A percentile compares a stretch with the other conserved stretches of the same genome.
phyloP scores from a whole-genome alignment of 306 rosid genomes.

The Citrullus amarus region DNA sequence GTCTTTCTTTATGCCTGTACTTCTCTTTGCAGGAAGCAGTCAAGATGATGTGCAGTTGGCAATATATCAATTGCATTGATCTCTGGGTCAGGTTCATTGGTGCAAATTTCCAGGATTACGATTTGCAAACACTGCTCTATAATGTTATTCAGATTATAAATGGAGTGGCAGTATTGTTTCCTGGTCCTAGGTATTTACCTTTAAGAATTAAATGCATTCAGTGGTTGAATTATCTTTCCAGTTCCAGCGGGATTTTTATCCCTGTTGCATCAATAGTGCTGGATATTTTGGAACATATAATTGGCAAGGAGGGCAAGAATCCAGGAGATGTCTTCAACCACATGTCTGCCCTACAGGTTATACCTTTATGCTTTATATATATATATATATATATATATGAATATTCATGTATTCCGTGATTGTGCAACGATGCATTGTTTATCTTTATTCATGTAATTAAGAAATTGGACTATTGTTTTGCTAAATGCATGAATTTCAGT shows the following conservation, averaged over 20 bases:
- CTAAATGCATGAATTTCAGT: neutral
- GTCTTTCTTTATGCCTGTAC: slow-evolving; percentile 12
- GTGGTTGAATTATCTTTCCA: slow-evolving; percentile 75
- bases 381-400: neutral
- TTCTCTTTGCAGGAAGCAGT: slow-evolving; percentile 58
- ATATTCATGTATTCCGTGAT: neutral
- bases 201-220: slow-evolving; percentile 70
- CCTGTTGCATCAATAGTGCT: slow-evolving; percentile 66
- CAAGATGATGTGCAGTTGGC: slow-evolving; percentile 67
- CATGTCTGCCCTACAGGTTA: slow-evolving; percentile 51
- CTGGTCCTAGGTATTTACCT: slow-evolving; percentile 94
- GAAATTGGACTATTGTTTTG: neutral
- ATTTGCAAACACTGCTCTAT: slow-evolving; percentile 61
- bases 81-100: slow-evolving; percentile 66
- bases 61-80: slow-evolving; percentile 65
- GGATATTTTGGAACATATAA: slow-evolving; percentile 64
- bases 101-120: slow-evolving; percentile 40
- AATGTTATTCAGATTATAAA: slow-evolving; percentile 57
- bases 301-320: slow-evolving; percentile 48
- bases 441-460: neutral
- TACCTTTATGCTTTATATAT: slow-evolving; percentile 1
- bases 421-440: neutral
- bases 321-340: slow-evolving; percentile 39
- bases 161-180: slow-evolving; percentile 66
- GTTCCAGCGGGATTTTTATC: slow-evolving; percentile 70